phyloP scores from a whole-genome alignment of 164 flowering plant genomes.

The Houttuynia cordata region DNA sequence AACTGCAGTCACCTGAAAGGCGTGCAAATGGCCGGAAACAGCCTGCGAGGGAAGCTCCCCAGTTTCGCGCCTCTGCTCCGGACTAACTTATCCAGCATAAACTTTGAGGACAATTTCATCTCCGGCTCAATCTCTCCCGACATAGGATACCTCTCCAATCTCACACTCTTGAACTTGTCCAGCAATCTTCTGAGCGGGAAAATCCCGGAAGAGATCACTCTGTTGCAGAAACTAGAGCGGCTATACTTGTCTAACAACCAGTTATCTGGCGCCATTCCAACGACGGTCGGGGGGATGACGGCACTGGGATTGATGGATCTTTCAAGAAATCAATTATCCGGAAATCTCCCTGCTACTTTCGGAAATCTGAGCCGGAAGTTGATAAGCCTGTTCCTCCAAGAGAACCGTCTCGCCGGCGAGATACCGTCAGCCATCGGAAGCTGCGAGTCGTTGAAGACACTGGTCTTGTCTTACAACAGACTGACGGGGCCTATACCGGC shows the following conservation, averaged over 20 bases:
- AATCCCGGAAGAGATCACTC: conserved; percentile 41
- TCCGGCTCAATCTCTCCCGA: conserved; percentile 32
- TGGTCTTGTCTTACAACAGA: too few species aligned
- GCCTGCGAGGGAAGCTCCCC: too few species aligned
- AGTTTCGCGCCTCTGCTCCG: too few species aligned
- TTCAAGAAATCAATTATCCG: too few species aligned
- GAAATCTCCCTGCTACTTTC: conserved; percentile 31
- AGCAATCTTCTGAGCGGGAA: conserved; percentile 30
- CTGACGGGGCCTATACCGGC: conserved; percentile 35
- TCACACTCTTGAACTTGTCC: conserved; percentile 33
- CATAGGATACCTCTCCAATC: conserved; percentile 20
- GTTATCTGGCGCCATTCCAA: conserved; percentile 27
- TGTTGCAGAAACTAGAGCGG: conserved; percentile 18
- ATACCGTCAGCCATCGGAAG: conserved; percentile 36
- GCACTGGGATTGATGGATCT: conserved; percentile 39
- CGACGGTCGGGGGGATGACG: conserved; percentile 17
- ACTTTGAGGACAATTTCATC: conserved; percentile 35
- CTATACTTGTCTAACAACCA: conserved; percentile 36
- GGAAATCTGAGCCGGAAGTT: conserved; percentile 29
- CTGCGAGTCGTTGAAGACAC: conserved; percentile 26
- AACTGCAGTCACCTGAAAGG: too few species aligned
- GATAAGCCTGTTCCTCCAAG: conserved; percentile 28
- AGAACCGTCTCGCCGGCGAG: conserved; percentile 38
- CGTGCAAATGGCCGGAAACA: too few species aligned
- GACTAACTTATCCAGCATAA: too few species aligned